Base-by-base conservation (phyloP, 768 basidiomycete genomes). In the Baorangia bicolor region DNA sequence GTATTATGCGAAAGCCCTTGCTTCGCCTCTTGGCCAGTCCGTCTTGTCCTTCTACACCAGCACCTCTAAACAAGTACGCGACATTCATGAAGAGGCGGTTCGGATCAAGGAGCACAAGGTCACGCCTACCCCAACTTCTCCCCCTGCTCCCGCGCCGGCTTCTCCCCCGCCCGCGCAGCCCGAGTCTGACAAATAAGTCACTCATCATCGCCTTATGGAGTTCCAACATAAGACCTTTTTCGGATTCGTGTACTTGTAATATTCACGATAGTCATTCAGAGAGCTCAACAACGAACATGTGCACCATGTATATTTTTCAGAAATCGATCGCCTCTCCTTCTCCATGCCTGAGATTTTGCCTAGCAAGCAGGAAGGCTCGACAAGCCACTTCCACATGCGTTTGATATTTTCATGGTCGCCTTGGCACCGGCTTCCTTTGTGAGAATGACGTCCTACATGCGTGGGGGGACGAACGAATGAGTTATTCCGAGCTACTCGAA, bases 51-150 rank as follows among this genome's bases (percentile, higher is more conserved):
- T 97, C 77, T 98, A 97, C 77, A 96, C 95, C 14, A 74, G 75
- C 41, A 95, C 93, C 9, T 79, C 86, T 20, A 98, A 97, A 76
- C 91, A 95, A 72, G 86, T 92, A 27, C 65, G 81, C 20, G 94
- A 98, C 67, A 94, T 98, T 45, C 94, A 97, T 67, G 92, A 94
- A 66, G 95, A 98, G 73, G 95, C 95, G 2, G 77, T 79, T 56
- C 84, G 95, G 30, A 92, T 98, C 64, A 84, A 86, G 27, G 80
- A 77, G 52, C 81, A 89, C 61, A 86, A 88, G 65, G 53, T 69
- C 3, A 48, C 56, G 0, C 25, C 64, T 12, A 43, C 64, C 6
- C 30, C 62, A 9, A 14, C 69, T 2, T 53, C 64, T 20, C 47
- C 57, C 3, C 49, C 64, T 35, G 46, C 62, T 14, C 44, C 58